Conservation (phyloP, 345 rosid species). For the Kandelia obovata region DNA sequence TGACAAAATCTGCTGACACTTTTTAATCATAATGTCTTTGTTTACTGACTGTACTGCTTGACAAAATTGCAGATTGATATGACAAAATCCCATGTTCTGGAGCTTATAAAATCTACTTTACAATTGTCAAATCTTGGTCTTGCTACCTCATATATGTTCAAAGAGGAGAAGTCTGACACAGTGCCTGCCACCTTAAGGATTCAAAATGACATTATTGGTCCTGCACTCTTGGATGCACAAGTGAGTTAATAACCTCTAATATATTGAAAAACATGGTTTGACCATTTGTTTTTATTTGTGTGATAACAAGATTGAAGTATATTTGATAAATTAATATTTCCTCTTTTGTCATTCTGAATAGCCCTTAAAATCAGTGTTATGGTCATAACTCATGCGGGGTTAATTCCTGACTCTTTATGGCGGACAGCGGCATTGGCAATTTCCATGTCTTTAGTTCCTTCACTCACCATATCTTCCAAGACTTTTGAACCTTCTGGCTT, state of each 20-base stretch:
- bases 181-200: slow-evolving; percentile 56
- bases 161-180: slow-evolving; percentile 49
- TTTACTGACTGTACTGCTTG: slow-evolving; percentile 21
- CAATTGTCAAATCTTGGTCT: slow-evolving; percentile 77
- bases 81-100: slow-evolving; percentile 64
- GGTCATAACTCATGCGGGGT: not conserved
- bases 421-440: not conserved
- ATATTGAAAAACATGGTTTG: slow-evolving; percentile 7
- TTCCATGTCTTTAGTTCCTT: slow-evolving; percentile 4
- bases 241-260: slow-evolving; percentile 41
- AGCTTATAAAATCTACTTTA: slow-evolving; percentile 69
- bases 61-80: slow-evolving; percentile 56
- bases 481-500: not conserved
- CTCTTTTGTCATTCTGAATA: slow-evolving; percentile 3
- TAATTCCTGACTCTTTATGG: slow-evolving; percentile 4
- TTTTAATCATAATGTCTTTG: slow-evolving; percentile 6
- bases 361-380: slow-evolving; percentile 8
- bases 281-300: not conserved
- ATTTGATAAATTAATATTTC: not conserved
- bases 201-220: slow-evolving; percentile 66
- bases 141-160: slow-evolving; percentile 52
- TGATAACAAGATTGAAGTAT: not conserved
- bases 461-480: not conserved
- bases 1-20: not conserved
- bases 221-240: slow-evolving; percentile 66